These are phyloP conservation scores for Hyaloscypha hepaticicola DNA, from an alignment of 495 filamentous ascomycete species.

Conservation along the genomic window DNA sequence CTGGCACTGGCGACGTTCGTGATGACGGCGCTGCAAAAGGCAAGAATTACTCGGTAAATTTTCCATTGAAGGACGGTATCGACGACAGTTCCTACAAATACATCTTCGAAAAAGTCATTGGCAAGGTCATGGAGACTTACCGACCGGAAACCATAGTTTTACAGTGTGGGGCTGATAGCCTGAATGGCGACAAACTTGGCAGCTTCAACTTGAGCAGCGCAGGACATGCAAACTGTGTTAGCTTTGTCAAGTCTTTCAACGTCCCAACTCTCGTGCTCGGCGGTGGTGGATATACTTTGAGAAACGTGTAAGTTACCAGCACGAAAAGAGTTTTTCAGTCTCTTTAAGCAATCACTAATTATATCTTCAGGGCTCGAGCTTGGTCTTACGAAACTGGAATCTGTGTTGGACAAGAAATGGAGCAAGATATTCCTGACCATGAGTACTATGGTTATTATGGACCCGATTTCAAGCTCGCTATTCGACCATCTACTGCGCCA, in stretches of 20 bases:
- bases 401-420: constrained; percentile 75
- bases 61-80: constrained; percentile 92
- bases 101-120: constrained; percentile 91
- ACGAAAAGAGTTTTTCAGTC: background rate
- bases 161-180: constrained; percentile 90
- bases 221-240: constrained; percentile 94
- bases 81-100: constrained; percentile 86
- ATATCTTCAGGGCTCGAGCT: constrained; percentile 58
- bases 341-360: background rate
- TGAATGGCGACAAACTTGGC: constrained; percentile 88
- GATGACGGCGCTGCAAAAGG: constrained; percentile 89
- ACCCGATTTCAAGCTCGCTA: constrained; percentile 90
- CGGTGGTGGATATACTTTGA: constrained; percentile 96
- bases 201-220: constrained; percentile 98
- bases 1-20: constrained; percentile 88
- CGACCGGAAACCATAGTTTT: constrained; percentile 91
- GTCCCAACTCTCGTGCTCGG: constrained; percentile 87
- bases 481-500: constrained; percentile 93
- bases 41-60: constrained; percentile 93
- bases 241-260: constrained; percentile 85
- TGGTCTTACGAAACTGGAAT: constrained; percentile 95
- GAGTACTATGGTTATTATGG: constrained; percentile 96
- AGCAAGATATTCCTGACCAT: constrained; percentile 80
- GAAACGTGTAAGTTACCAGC: constrained; percentile 60
- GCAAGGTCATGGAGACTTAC: constrained; percentile 91